Percentiles rank a stretch among this genome's conserved stretches.
phyloP scores from a whole-genome alignment of 2,329 filamentous ascomycete genomes.

The Uncinocarpus reesii region DNA sequence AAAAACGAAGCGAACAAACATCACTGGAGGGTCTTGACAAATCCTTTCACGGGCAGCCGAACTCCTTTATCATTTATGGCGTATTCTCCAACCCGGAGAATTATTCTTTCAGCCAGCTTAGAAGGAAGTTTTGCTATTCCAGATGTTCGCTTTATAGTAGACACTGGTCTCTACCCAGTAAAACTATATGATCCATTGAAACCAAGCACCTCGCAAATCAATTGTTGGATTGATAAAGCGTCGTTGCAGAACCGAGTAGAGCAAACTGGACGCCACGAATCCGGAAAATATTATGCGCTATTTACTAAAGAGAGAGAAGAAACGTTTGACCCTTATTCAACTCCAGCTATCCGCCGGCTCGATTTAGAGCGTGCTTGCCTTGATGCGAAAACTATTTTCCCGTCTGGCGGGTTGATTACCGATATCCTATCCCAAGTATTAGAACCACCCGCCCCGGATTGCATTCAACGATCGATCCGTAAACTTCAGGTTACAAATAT shows the following conservation, averaged over 20 bases:
- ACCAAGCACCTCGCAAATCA: background rate
- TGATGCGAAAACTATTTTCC: constrained; percentile 31
- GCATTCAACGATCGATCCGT: constrained; percentile 32
- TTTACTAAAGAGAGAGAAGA: constrained; percentile 33
- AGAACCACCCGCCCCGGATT: constrained; percentile 34
- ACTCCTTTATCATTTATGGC: no score
- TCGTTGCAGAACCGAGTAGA: constrained; percentile 42
- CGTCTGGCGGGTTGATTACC: constrained; percentile 29
- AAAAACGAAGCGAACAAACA: background rate
- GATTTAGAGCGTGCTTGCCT: constrained; percentile 40
- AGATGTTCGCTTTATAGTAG: background rate
- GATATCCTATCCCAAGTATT: constrained; percentile 37
- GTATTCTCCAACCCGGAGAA: constrained; percentile 31
- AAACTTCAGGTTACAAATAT: constrained; percentile 35
- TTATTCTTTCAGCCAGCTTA: constrained; percentile 44
- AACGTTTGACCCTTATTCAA: constrained; percentile 25
- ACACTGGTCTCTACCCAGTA: constrained; percentile 19
- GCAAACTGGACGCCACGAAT: constrained; percentile 41
- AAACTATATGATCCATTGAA: background rate
- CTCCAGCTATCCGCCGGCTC: constrained; percentile 36
- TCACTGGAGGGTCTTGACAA: no score
- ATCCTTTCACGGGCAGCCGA: no score
- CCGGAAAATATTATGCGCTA: constrained; percentile 43
- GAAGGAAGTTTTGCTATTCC: constrained; percentile 32
- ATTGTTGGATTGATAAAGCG: constrained; percentile 39